Base-by-base conservation (phyloP, 1,139 yeast genomes). In the Yamadazyma kanchanaburiensis region DNA sequence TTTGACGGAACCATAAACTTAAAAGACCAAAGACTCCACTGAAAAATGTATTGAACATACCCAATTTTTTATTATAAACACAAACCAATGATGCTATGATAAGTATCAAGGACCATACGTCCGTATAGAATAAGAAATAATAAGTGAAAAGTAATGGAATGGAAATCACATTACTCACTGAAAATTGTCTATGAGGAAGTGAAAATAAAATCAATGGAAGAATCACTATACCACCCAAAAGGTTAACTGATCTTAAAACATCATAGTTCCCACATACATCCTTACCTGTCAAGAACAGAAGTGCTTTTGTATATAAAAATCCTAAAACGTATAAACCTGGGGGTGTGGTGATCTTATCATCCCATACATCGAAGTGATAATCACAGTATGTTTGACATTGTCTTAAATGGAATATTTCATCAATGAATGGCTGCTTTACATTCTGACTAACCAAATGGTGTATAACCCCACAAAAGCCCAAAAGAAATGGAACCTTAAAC, bases 291-390 rank as follows among this genome's bases (percentile, higher is more conserved):
- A 42, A 28, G 29, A 53, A 22, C 16, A 43, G 33, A 23, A 64
- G 24, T 2, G 58, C 15, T 36, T 67, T 55, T 27, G 70, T 53
- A 47, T 67, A 77, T 4, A 58, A 31, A 39, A 69, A 70, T 1
- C 89, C 94, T 8, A 88, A 47, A 7, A 70, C 40, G 49, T 91
- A 91, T 21, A 91, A 60, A 0, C 98, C 99, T 1, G 98, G 98
- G 2, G 98, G 98, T 0, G 98, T 91, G 3, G 98, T 91, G 51
- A 94, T 87, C 51, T 89, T 91, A 21, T 78, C 69, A 53, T 91
- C 91, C 96, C 97, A 91, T 1, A 62, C 48, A 10, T 41, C 37
- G 58, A 80, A 87, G 27, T 75, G 61, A 9, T 81, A 81, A 1
- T 56, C 45, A 38, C 87, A 74, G 50, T 84, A 89, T 21, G 63